A percentile compares a stretch with the other conserved stretches of the same genome.
phyloP scores from a whole-genome alignment of 164 flowering plant species.

The Chimonanthus salicifolius region DNA sequence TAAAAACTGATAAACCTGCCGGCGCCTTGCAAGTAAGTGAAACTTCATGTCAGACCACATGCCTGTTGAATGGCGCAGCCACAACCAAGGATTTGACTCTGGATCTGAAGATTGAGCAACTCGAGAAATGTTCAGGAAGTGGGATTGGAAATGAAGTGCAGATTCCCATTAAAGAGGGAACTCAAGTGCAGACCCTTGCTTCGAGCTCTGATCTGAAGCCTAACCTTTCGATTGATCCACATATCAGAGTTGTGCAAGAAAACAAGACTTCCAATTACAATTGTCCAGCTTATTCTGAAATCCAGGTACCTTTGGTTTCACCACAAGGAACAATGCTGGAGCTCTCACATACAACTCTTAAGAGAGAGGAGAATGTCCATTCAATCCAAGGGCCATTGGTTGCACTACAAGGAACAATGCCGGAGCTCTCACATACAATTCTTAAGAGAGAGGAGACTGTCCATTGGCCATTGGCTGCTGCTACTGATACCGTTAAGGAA shows the following conservation, averaged over 20 bases:
- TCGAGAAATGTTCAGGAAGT: background rate
- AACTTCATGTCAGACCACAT: background rate
- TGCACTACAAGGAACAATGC: background rate
- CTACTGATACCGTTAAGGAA: background rate
- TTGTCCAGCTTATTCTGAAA: background rate
- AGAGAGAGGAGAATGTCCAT: conserved; percentile 8
- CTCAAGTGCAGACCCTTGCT: background rate
- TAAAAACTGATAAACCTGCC: conserved; percentile 33
- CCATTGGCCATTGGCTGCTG: conserved; percentile 1
- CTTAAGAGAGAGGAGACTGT: conserved; percentile 8
- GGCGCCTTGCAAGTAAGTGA: conserved; percentile 43
- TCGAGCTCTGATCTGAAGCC: background rate
- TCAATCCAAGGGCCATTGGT: background rate
- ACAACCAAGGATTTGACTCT: conserved; percentile 1
- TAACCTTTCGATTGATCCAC: conserved; percentile 5
- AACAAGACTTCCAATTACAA: conserved; percentile 8
- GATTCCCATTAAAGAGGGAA: background rate
- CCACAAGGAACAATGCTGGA: background rate
- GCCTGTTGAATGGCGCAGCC: conserved; percentile 2
- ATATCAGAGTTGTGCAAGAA: conserved; percentile 9
- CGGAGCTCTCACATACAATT: conserved; percentile 9
- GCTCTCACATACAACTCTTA: conserved; percentile 6
- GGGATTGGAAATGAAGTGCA: background rate
- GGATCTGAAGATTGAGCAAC: conserved; percentile 5
- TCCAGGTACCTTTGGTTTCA: background rate